These are phyloP conservation scores for Xerocomus cyaneibrunnescens DNA, from an alignment of 1,284 basidiomycete genomes.

Conservation along the genomic window DNA sequence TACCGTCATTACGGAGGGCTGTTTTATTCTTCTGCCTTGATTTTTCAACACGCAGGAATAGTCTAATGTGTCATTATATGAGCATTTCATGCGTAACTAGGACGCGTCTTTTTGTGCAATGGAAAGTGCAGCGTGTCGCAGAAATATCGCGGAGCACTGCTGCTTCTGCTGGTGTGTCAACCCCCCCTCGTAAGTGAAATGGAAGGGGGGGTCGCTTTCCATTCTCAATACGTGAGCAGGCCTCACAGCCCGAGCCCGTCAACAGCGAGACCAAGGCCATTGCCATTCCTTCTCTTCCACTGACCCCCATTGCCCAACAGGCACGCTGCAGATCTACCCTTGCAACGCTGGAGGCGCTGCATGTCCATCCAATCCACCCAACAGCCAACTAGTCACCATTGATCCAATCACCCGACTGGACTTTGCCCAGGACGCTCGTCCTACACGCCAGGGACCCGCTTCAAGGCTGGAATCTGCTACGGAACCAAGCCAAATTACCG, in stretches of 20 bases:
- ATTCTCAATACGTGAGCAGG: constrained; percentile 21
- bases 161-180: neutral
- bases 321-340: constrained; percentile 16
- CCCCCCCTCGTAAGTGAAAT: constrained; percentile 21
- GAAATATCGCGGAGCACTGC: neutral
- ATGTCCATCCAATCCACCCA: constrained; percentile 32
- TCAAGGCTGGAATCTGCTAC: constrained; percentile 47
- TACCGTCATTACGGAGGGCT: constrained; percentile 19
- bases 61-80: constrained; percentile 17
- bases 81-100: neutral
- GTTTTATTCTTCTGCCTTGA: constrained; percentile 4
- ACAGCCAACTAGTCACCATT: constrained; percentile 53
- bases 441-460: constrained; percentile 43
- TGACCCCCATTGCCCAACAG: constrained; percentile 24
- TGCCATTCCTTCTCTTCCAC: constrained; percentile 15
- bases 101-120: neutral
- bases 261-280: constrained; percentile 28
- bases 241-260: constrained; percentile 30
- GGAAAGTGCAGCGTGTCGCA: neutral
- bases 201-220: constrained; percentile 34
- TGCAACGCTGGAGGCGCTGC: constrained; percentile 29
- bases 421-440: constrained; percentile 56
- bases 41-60: constrained; percentile 10
- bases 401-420: constrained; percentile 60
- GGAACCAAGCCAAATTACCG: constrained; percentile 32